Conservation (phyloP, 179 eudicot species). For the Camellia oleifera region DNA sequence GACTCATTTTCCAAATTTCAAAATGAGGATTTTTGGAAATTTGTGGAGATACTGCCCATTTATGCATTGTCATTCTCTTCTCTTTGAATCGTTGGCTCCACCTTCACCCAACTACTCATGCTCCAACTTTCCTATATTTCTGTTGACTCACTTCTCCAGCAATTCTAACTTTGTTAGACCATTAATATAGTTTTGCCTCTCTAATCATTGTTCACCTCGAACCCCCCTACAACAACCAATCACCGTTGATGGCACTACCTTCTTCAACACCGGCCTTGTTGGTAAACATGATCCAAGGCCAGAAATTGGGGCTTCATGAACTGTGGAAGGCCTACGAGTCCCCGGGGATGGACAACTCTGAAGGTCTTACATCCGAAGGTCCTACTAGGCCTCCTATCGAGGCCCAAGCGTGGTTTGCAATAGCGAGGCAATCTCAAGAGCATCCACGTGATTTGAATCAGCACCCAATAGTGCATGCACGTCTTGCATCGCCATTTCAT, state of each 20-base stretch:
- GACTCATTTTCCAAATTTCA: no score
- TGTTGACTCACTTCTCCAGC: no score
- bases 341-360: constrained; percentile 93
- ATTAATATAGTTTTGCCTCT: no score
- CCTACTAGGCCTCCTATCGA: constrained; percentile 72
- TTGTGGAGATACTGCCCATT: no score
- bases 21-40: no score
- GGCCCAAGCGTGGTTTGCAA: constrained; percentile 56
- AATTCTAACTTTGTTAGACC: no score
- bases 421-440: constrained; percentile 62
- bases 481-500: constrained; percentile 74
- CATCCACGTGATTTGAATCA: constrained; percentile 83
- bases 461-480: constrained; percentile 55
- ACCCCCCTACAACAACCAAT: constrained; percentile 8
- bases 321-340: constrained; percentile 94
- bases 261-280: constrained; percentile 74
- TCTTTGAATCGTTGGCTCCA: no score
- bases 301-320: constrained; percentile 73
- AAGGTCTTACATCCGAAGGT: constrained; percentile 22
- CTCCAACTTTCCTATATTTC: no score
- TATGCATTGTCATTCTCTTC: no score
- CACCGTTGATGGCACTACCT: constrained; percentile 33
- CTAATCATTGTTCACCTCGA: no score
- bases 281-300: constrained; percentile 94
- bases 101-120: no score